Percentiles rank a stretch among this genome's conserved stretches.
Evolutionary conservation across 768 basidiomycete species (phyloP).

Genomic region (Mrakia frigida): DNA sequence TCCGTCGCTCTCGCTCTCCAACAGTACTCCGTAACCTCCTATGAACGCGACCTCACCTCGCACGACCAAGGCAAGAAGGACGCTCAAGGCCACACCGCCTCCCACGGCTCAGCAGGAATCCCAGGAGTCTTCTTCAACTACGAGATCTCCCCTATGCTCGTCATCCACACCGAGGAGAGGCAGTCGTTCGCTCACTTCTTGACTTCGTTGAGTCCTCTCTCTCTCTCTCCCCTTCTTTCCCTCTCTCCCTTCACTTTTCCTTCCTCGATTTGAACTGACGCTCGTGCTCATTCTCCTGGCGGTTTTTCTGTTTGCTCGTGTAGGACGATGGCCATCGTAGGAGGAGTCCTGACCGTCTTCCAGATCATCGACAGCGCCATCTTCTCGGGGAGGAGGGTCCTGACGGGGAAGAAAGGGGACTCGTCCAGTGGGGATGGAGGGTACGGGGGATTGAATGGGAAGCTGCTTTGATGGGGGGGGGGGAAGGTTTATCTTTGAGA

Average conservation of each 20-base stretch:
- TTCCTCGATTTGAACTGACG: background rate
- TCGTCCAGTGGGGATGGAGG: background rate
- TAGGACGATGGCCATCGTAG: slow-evolving; percentile 95
- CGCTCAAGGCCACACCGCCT: slow-evolving; percentile 49
- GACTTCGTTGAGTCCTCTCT: slow-evolving; percentile 68
- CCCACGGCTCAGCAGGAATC: slow-evolving; percentile 67
- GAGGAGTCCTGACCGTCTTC: slow-evolving; percentile 92
- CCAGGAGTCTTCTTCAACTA: slow-evolving; percentile 43
- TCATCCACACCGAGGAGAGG: slow-evolving; percentile 81
- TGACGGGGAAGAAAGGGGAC: slow-evolving; percentile 44
- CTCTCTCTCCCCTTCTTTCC: background rate
- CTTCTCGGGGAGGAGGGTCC: slow-evolving; percentile 68
- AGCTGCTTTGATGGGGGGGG: slow-evolving; percentile 31
- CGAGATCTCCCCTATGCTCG: slow-evolving; percentile 63
- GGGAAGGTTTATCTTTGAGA: background rate
- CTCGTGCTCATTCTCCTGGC: background rate
- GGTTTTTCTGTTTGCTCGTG: too few species aligned
- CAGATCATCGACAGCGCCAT: slow-evolving; percentile 79
- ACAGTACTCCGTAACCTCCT: slow-evolving; percentile 95
- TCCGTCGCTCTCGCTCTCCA: too few species aligned
- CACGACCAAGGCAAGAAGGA: slow-evolving; percentile 49
- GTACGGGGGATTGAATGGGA: slow-evolving; percentile 26
- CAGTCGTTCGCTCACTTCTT: slow-evolving; percentile 98
- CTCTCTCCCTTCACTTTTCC: slow-evolving; percentile 1
- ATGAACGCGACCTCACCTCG: slow-evolving; percentile 80